These are phyloP conservation scores for Chaetomium cochliodes DNA, from an alignment of 495 filamentous ascomycete species.

Conservation along the genomic window DNA sequence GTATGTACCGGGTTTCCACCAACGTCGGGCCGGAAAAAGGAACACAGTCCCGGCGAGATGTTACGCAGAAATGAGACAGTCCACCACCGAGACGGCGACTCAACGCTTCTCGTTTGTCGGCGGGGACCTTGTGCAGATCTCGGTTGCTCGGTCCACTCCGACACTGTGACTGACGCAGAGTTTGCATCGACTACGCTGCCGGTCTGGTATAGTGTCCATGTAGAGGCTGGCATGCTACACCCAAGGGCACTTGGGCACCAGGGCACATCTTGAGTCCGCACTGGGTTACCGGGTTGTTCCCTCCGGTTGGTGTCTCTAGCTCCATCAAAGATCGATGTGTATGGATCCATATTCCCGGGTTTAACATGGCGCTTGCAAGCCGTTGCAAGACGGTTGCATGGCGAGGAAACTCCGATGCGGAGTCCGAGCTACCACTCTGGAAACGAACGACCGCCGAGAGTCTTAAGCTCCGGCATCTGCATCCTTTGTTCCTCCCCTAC, in stretches of 20 bases:
- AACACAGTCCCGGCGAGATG: neutral
- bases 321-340: neutral
- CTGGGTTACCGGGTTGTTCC: neutral
- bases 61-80: neutral
- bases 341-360: constrained; percentile 3
- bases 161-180: neutral
- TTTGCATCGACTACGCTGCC: neutral
- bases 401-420: neutral
- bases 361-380: constrained; percentile 11
- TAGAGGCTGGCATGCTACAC: neutral
- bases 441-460: neutral
- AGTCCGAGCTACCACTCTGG: neutral
- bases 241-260: neutral
- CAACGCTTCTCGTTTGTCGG: neutral
- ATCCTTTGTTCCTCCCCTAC: neutral
- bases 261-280: neutral
- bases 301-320: neutral
- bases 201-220: neutral
- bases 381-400: too few relatives aligned
- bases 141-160: constrained; percentile 1
- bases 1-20: too few relatives aligned
- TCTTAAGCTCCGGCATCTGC: neutral
- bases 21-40: neutral
- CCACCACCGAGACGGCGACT: neutral
- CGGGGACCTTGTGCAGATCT: constrained; percentile 3